Conservation (phyloP, 805 yeast genomes). For the Yamadazyma olivae region DNA sequence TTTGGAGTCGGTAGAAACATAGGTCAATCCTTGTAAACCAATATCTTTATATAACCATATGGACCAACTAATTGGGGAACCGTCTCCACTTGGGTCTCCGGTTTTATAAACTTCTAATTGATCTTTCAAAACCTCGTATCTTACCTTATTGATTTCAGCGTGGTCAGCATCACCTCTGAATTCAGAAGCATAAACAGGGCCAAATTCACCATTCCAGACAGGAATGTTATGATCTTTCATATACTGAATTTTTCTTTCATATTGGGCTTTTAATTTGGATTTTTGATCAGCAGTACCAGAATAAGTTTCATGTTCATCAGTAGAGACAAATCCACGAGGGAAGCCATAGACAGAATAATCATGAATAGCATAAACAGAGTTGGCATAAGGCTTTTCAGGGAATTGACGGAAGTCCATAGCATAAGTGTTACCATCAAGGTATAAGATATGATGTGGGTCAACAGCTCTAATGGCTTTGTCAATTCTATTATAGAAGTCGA, state of each 20-base stretch:
- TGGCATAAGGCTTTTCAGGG: constrained; percentile 37
- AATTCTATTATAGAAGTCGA: constrained; percentile 31
- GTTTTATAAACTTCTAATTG: constrained; percentile 38
- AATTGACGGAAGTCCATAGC: constrained; percentile 46
- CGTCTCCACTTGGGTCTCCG: constrained; percentile 47
- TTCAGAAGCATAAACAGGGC: constrained; percentile 44
- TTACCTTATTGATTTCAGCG: constrained; percentile 30
- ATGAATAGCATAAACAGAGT: constrained; percentile 47
- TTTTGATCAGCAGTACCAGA: constrained; percentile 30
- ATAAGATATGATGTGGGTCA: constrained; percentile 46
- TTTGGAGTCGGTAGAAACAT: constrained; percentile 41
- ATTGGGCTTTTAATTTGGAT: constrained; percentile 29
- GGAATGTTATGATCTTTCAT: constrained; percentile 37
- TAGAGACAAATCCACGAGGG: too few relatives aligned
- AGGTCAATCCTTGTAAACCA: constrained; percentile 48
- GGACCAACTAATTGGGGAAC: constrained; percentile 43
- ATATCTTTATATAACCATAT: constrained; percentile 51
- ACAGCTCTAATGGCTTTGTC: constrained; percentile 37
- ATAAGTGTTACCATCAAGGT: constrained; percentile 48
- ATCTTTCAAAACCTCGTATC: constrained; percentile 40
- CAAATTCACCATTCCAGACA: constrained; percentile 52
- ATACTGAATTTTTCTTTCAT: constrained; percentile 39
- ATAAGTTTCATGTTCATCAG: constrained; percentile 20
- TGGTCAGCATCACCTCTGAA: constrained; percentile 37
- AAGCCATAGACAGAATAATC: constrained; percentile 44